Evolutionary conservation across 2,329 filamentous ascomycete species (phyloP).

Genomic region (Fusarium albidum): DNA sequence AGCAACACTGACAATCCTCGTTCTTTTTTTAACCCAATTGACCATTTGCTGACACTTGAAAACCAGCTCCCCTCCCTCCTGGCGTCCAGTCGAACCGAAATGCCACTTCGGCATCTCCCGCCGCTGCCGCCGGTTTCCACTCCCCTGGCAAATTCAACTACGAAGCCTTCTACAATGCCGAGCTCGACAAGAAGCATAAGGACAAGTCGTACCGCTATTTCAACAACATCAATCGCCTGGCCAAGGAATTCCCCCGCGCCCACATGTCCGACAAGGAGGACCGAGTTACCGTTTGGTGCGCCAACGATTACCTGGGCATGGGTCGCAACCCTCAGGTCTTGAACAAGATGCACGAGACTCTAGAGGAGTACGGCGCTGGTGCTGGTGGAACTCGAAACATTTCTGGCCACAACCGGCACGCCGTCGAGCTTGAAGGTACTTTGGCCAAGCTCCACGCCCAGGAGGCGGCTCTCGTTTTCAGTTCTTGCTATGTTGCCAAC

Average conservation of each 20-base stretch:
- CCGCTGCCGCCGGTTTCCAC: constrained; percentile 39
- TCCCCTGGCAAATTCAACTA: constrained; percentile 80
- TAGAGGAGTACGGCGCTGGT: constrained; percentile 94
- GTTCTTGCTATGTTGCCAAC: constrained; percentile 98
- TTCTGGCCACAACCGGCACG: constrained; percentile 96
- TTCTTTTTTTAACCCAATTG: neutral
- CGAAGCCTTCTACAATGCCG: constrained; percentile 83
- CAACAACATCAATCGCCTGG: constrained; percentile 99
- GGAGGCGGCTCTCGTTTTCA: constrained; percentile 92
- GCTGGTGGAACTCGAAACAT: constrained; percentile 97
- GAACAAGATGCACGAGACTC: constrained; percentile 90
- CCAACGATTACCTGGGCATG: constrained; percentile 99
- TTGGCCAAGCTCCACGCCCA: constrained; percentile 91
- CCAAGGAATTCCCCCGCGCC: constrained; percentile 93
- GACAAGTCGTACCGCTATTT: constrained; percentile 99
- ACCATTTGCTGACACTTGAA: constrained; percentile 12
- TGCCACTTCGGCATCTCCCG: constrained; percentile 31
- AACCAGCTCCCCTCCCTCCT: constrained; percentile 36
- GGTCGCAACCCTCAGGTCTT: constrained; percentile 88
- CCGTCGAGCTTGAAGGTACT: constrained; percentile 81
- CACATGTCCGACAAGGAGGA: constrained; percentile 87
- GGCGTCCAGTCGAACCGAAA: constrained; percentile 34
- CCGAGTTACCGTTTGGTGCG: constrained; percentile 97
- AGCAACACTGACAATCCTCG: neutral
- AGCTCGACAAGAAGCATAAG: constrained; percentile 98